Evolutionary conservation across 768 basidiomycete genomes (phyloP).

Genomic region (Serendipita vermifera): DNA sequence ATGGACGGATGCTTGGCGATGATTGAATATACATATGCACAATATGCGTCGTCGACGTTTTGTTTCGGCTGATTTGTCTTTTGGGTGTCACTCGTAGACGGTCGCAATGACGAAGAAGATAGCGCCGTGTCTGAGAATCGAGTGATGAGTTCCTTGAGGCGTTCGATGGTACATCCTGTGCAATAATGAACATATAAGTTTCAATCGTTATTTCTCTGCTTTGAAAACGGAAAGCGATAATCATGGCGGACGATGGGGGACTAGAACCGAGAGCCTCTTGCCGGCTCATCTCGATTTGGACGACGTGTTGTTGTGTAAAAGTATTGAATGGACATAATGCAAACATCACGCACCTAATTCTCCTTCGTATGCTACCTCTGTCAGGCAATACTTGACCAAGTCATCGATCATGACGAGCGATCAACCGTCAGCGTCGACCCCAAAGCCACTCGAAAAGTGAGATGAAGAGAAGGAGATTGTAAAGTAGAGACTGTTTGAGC

Average conservation of each 20-base stretch:
- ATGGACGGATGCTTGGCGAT: conserved; percentile 64
- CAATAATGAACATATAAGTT: too few species aligned
- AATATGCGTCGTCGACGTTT: conserved; percentile 59
- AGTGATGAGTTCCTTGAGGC: conserved; percentile 53
- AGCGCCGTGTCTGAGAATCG: conserved; percentile 44
- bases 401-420: conserved; percentile 51
- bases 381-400: conserved; percentile 68
- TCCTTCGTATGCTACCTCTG: conserved; percentile 81
- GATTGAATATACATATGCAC: conserved; percentile 70
- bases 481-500: too few species aligned
- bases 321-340: conserved; percentile 16
- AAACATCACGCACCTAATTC: conserved; percentile 58
- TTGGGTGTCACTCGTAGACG: background rate
- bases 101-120: too few species aligned
- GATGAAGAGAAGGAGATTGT: too few species aligned
- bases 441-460: too few species aligned
- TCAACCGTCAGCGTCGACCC: too few species aligned
- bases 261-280: background rate
- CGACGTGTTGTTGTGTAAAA: background rate
- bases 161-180: conserved; percentile 61
- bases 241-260: background rate
- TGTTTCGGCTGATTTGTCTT: conserved; percentile 29
- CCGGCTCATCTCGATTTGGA: background rate
- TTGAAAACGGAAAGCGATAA: background rate
- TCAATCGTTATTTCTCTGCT: too few species aligned